Evolutionary conservation across 441 rosid genomes (phyloP), one percentile per base, ranked within the genome.

Genomic region (Erodium texanum): DNA sequence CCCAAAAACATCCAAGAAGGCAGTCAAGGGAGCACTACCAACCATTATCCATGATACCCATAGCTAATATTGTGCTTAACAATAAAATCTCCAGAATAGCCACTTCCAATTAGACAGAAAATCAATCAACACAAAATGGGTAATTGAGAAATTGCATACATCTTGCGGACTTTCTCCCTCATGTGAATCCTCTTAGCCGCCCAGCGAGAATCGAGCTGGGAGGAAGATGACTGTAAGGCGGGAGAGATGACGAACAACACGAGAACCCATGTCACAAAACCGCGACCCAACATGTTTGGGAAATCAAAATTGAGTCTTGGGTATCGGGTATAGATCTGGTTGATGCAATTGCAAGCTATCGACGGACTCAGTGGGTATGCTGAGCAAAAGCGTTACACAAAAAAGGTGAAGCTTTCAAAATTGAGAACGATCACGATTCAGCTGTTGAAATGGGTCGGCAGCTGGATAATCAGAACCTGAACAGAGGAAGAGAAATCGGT

Each of bases 141-240:
- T 14, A 69, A 15, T 32, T 52, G 68, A n/a, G 48, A 11, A 43
- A 43, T 34, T 1, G 5, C 86, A 72, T 84, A 90, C 98, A 93
- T 90, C 76, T 82, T 70, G 73, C 94, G 85, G 62, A 90, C 96
- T 89, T 89, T 84, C 72, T 86, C 96, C 58, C 88, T 83, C 92
- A 90, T 78, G 62, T 68, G 82, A 56, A 73, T 80, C 91, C 83
- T 82, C 86, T 79, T 88, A 58, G 87, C 82, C 18, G 74, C 80
- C 83, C 77, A 80, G 66, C 76, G 83, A 56, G 82, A 74, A 80
- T 88, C 81, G 19, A 71, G 58, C 52, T 52, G 82, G 59, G 92
- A 73, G 36, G 54, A 50, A 41, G 89, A 84, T 24, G 74, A 74
- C 22, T 77, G 22, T 66, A 81, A 19, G 61, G 66, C 48, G 16